phyloP scores from a whole-genome alignment of 306 rosid species.

The Cajanus cajan region DNA sequence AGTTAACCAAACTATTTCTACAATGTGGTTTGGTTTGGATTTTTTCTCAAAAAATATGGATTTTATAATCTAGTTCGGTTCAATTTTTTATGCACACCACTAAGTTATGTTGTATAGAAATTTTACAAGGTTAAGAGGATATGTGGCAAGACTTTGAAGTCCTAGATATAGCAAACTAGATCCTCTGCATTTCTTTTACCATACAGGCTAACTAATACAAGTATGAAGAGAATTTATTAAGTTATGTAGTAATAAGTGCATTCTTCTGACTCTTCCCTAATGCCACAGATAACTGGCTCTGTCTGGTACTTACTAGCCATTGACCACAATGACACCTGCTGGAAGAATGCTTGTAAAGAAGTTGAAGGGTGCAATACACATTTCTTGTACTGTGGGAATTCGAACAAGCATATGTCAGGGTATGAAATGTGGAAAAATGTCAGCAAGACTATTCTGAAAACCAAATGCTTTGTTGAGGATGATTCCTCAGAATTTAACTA shows the following conservation, averaged over 20 bases:
- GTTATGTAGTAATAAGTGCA: background rate
- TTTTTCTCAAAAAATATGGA: too few species aligned
- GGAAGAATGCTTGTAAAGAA: slow-evolving; percentile 54
- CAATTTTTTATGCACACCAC: too few species aligned
- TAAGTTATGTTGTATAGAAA: background rate
- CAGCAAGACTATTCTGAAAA: slow-evolving; percentile 44
- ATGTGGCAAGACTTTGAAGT: background rate
- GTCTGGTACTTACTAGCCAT: slow-evolving; percentile 83
- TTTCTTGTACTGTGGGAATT: slow-evolving; percentile 61
- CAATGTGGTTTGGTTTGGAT: too few species aligned
- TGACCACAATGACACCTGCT: slow-evolving; percentile 76
- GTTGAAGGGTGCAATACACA: slow-evolving; percentile 42
- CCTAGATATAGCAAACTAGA: background rate
- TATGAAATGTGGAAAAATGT: slow-evolving; percentile 51
- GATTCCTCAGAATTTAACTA: slow-evolving; percentile 46
- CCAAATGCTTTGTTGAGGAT: slow-evolving; percentile 39
- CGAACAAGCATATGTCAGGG: slow-evolving; percentile 36
- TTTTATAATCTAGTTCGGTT: too few species aligned
- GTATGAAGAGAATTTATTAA: background rate
- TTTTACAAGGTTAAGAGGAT: background rate
- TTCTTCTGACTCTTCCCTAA: background rate
- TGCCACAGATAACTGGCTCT: slow-evolving; percentile 69
- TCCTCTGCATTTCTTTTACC: background rate
- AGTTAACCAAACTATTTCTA: too few species aligned
- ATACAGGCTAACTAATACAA: background rate